phyloP scores from a whole-genome alignment of 345 rosid species.

The Erodium maritimum region DNA sequence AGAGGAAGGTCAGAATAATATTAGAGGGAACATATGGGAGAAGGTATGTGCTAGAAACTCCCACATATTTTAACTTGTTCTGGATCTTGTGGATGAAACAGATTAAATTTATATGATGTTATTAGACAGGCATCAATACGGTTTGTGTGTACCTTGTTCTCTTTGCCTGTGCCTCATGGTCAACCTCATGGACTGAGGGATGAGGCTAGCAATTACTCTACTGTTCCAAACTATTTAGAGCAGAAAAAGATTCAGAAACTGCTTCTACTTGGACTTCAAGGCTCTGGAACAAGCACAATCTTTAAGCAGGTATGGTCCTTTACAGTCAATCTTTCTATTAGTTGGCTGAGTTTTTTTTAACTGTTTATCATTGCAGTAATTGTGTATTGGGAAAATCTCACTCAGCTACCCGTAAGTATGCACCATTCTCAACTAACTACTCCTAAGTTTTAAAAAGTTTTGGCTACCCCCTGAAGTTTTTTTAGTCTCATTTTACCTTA shows the following conservation, averaged over 20 bases:
- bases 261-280: constrained; percentile 67
- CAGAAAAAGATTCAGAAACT: constrained; percentile 70
- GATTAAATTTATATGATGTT: constrained; percentile 19
- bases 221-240: constrained; percentile 76
- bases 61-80: not conserved
- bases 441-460: no score
- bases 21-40: constrained; percentile 78
- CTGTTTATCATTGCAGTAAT: no score
- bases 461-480: no score
- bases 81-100: constrained; percentile 12
- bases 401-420: no score
- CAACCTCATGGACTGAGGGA: constrained; percentile 60
- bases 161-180: constrained; percentile 77
- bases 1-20: constrained; percentile 81
- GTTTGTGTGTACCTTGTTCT: constrained; percentile 67
- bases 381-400: no score
- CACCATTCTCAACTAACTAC: no score
- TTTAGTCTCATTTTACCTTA: no score
- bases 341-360: not conserved
- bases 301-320: constrained; percentile 71
- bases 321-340: not conserved
- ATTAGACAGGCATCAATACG: constrained; percentile 88
- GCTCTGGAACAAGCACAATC: constrained; percentile 96
- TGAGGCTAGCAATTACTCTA: constrained; percentile 57
- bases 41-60: constrained; percentile 34